Conservation (phyloP, 2,329 filamentous ascomycete genomes). For the Aspergillus hiratsukae region DNA sequence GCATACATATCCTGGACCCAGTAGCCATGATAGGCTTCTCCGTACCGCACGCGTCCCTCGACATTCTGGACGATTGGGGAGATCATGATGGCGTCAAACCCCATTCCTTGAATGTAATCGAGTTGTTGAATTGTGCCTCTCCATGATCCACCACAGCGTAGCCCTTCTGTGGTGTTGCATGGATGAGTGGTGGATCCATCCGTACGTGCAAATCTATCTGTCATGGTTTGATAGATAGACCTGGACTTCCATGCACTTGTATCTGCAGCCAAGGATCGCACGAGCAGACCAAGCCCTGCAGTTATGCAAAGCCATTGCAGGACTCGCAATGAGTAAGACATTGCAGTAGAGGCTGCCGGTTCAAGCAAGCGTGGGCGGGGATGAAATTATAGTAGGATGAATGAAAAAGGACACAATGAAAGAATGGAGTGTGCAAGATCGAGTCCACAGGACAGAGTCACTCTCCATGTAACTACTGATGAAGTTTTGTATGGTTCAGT, state of each 20-base stretch:
- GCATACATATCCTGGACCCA: conserved; percentile 47
- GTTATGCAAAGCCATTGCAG: conserved; percentile 5
- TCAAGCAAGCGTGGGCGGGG: neutral
- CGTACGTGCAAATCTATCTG: conserved; percentile 43
- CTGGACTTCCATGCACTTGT: conserved; percentile 37
- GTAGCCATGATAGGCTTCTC: conserved; percentile 49
- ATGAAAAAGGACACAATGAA: neutral
- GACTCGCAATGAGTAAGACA: conserved; percentile 1
- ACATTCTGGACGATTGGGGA: conserved; percentile 42
- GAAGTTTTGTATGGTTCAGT: neutral
- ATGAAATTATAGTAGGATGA: neutral
- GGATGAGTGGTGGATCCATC: conserved; percentile 32
- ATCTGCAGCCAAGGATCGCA: conserved; percentile 18
- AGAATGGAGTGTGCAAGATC: neutral
- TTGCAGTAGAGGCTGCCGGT: neutral
- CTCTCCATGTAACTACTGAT: neutral
- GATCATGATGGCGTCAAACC: conserved; percentile 47
- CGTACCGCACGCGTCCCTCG: conserved; percentile 34
- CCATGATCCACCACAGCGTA: conserved; percentile 52
- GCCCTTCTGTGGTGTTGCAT: conserved; percentile 26
- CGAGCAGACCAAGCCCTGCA: conserved; percentile 4
- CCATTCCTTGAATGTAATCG: conserved; percentile 49
- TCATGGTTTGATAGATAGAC: conserved; percentile 46
- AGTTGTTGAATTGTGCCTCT: conserved; percentile 45
- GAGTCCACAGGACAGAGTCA: neutral